Evolutionary conservation across 371 early-diverging fungal species (phyloP), one percentile per base, ranked within the genome.

Genomic region (Mortierella polycephala): DNA sequence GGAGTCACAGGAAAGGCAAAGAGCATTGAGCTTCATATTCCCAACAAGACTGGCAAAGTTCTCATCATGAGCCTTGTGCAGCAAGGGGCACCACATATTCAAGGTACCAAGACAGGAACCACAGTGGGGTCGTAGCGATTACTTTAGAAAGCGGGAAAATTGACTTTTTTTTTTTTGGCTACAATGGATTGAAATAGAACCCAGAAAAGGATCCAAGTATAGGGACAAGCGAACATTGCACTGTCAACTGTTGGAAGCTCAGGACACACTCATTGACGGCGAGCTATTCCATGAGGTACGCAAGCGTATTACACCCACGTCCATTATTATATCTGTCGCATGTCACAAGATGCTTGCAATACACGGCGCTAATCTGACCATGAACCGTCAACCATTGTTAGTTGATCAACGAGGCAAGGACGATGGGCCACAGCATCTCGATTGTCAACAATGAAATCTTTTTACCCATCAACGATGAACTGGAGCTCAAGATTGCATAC

Each of bases 381-480:
- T 42, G 46, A 9, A 9, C 13, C 2, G 23, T 5, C 3, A 40
- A 20, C 18, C 20, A 12, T 4, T 13, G 2, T 21, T 74, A 88
- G 88, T 67, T 89, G 9, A 67, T 87, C 7, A 84, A 84, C 13
- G 89, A 89, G 64, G 88, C 87, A 8, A 87, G 88, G 41, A 74
- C 82, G 40, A 74, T 87, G 57, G 76, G 74, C 40, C 83, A 81
- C 50, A 84, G 83, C 42, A 84, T 86, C 0, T 83, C 82, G 2
- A 85, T 88, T 57, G 84, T 82, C 5, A 87, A 87, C 44, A 86
- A 88, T 47, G 83, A 86, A 57, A 81, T 88, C 5, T 84, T 84
- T 23, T 69, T 89, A 13, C 83, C 83, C 9, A 82, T 89, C 37
- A 88, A 86, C 57, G 89, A 87, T 6, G 87, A 87, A 37, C 67